Evolutionary conservation across 768 basidiomycete species (phyloP), one percentile per base, ranked within the genome.

Genomic region (Coprinopsis marcescibilis): DNA sequence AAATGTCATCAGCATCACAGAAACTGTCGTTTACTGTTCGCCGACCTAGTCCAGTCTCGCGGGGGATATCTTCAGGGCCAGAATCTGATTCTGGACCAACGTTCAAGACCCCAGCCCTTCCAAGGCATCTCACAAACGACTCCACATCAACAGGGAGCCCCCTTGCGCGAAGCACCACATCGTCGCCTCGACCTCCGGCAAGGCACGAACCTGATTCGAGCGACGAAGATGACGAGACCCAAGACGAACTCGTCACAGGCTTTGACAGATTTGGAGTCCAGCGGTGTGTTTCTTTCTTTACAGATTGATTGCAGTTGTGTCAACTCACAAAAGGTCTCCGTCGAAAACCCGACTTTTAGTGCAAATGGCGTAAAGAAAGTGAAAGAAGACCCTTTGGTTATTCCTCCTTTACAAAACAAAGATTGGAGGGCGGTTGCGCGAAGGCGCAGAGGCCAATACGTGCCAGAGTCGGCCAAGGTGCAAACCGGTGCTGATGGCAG

Each of bases 341-440:
- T 57, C 48, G 48, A 53, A 45, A 51, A 53, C 48, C 46, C 49
- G 42, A 46, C 57, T 54, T 55, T 12, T 48, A 82, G 76, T 46
- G 56, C 75, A 24, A 65, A 68, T 52, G 72, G 70, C 46, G 68
- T 71, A 45, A 73, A 67, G 33, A 71, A 71, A 51, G 69, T 61
- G 42, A 65, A 74, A 10, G 60, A 77, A 32, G 77, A 70, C 3
- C 88, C 88, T 0, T 75, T 96, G 7, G 81, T 96, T 29, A 98
- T 99, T 36, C 83, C 94, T 13, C 72, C 90, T 1, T 70, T 89
- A 36, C 71, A 90, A 56, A 95, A 97, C 58, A 77, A 81, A 21
- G 94, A 99, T 60, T 99, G 95, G 95, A 72, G 90, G 33, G 85
- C 81, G 43, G 65, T 80, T 6, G 88, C 89, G 13, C 73, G 85